Evolutionary conservation across 129 eudicot species (phyloP), one percentile per base, ranked within the genome.

Genomic region (Logfia minima): DNA sequence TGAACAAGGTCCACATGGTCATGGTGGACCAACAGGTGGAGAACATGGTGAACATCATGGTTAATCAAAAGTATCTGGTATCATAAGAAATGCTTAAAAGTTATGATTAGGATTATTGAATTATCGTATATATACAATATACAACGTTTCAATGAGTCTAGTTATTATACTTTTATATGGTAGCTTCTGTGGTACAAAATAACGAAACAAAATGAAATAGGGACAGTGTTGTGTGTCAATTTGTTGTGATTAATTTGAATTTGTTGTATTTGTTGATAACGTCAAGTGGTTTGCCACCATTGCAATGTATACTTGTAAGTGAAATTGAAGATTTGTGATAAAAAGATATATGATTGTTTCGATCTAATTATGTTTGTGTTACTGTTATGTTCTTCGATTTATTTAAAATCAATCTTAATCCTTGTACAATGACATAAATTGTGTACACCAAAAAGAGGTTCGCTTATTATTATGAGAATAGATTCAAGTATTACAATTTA

Each of bases 1-100:
- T 9, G 86, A 55, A n/a, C 35, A 35, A 66, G 75, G 24, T 24
- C 68, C 68, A 34, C 78, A 71, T 28, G 66, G 66, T 52, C 65
- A 71, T 71, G 48, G 63, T 22, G 76, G 23, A 26, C 8, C 65
- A 28, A 53, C 28, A 14, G 68, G 77, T 32, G 75, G 75, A 13
- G 45, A 56, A 72, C 24, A 26, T n/a, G 75, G 75, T 24, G 45
- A 56, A 72, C 24, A 26, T n/a, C 48, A 55, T 9, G 29, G 75
- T 24, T 48, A 51, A 48, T 4, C 2, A 41, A 55, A 18, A 16
- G 8, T 16, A 29, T 29, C 31, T 65, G 66, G 48, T 34, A 55
- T 26, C 65, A 72, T 72, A 29, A 72, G n/a, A 48, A 48, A 48
- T 48, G 55, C 5, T 48, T 48, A 3, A 48, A 39, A 48, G 55